Evolutionary conservation across 2,329 filamentous ascomycete genomes (phyloP), one percentile per base, ranked within the genome.

Genomic region (Ramularia endophylla): DNA sequence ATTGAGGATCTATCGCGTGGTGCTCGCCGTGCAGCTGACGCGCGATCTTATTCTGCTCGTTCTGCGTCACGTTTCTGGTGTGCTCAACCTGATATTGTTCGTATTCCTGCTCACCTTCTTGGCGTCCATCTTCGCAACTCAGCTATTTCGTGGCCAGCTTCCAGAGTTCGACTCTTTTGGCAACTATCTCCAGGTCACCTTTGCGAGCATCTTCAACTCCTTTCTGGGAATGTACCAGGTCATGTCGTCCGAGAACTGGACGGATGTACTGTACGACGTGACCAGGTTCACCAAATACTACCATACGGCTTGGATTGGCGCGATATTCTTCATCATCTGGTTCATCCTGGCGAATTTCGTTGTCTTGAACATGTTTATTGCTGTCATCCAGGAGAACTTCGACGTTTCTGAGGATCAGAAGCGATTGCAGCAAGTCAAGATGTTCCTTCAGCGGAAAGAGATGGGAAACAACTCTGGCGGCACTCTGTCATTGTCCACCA

Each of bases 281-380:
- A 94, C 88, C 0, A 69, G 75, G 5, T 83, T 79, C 54, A 81
- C 85, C 8, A 74, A 73, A 8, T 56, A 60, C 5, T 78, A 73
- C 52, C 73, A 81, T 28, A 94, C 86, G n/a, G 78, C 85, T 7
- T 97, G 92, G 90, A 88, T 97, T 42, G 88, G 86, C 8, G 88
- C 90, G 7, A 74, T 86, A 1, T 95, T 98, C 55, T 75, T 95
- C 53, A 87, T 95, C 49, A 76, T 89, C 52, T 98, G 92, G 92
- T 97, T 95, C 65, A 92, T 95, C 43, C 75, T 98, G 31, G 77
- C 88, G 5, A 95, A 94, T 64, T 90, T 97, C 61, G 94, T 98
- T 67, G 78, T 97, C 47, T 70, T 98, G 69, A 98, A 97, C 61
- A 98, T 98, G 92, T 98, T 98, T 72, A 97, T 98, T 85, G 92